Evolutionary conservation across 495 filamentous ascomycete genomes (phyloP).

Genomic region (Echria macrotheca): DNA sequence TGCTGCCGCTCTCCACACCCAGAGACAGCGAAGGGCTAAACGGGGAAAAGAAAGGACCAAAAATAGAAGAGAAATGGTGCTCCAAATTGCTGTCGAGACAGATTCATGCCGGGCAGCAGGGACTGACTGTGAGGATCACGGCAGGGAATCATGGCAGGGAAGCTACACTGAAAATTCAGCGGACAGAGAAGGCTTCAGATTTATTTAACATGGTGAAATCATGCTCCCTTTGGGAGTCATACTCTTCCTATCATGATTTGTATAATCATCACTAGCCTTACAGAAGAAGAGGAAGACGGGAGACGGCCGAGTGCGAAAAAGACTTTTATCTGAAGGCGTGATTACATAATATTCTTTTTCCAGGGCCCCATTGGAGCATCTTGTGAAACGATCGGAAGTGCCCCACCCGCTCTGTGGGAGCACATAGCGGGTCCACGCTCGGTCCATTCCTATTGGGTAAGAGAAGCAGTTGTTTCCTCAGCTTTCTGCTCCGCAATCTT

Average conservation of each 20-base stretch:
- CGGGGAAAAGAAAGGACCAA: no score
- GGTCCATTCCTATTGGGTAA: background rate
- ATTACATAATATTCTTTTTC: conserved; percentile 20
- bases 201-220: conserved; percentile 42
- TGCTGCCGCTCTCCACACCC: no score
- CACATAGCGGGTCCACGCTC: no score
- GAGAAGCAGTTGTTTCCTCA: background rate
- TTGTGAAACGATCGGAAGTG: background rate
- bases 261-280: conserved; percentile 54
- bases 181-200: conserved; percentile 56
- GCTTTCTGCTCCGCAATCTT: background rate
- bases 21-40: no score
- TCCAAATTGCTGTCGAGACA: no score
- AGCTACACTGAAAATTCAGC: no score
- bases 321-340: conserved; percentile 7
- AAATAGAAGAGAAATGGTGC: no score
- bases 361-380: background rate
- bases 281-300: conserved; percentile 16
- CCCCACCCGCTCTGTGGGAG: no score
- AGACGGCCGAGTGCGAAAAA: conserved; percentile 1
- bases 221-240: conserved; percentile 46
- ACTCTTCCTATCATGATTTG: conserved; percentile 57
- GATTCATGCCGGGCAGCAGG: no score
- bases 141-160: no score
- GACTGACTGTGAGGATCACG: no score